These are phyloP conservation scores for Penicillium brasilianum DNA, from an alignment of 2,329 filamentous ascomycete genomes.

Conservation along the genomic window DNA sequence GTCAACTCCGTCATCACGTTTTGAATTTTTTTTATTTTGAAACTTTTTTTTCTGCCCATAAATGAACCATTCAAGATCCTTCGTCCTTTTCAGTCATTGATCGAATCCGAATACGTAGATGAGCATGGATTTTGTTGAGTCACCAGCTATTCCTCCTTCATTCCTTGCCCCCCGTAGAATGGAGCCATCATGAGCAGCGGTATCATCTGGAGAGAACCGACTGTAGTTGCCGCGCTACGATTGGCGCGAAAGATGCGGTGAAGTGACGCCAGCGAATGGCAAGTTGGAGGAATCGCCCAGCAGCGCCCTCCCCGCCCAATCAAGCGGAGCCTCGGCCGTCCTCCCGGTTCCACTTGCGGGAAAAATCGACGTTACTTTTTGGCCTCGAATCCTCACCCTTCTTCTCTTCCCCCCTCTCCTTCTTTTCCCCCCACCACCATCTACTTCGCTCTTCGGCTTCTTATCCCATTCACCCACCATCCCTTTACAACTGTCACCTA, in stretches of 20 bases:
- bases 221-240: slow-evolving; percentile 14
- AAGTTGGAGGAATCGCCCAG: slow-evolving; percentile 13
- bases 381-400: background rate
- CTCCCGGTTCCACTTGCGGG: slow-evolving; percentile 27
- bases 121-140: background rate
- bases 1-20: slow-evolving; percentile 8
- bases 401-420: slow-evolving; percentile 14
- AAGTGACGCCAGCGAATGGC: slow-evolving; percentile 36
- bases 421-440: slow-evolving; percentile 24
- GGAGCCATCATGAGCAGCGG: background rate
- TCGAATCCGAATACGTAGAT: background rate
- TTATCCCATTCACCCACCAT: background rate
- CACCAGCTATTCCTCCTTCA: background rate
- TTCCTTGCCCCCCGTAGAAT: background rate
- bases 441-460: slow-evolving; percentile 19
- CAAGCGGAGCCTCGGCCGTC: slow-evolving; percentile 9
- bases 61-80: background rate
- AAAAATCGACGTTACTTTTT: slow-evolving; percentile 31
- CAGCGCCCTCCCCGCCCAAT: slow-evolving; percentile 28
- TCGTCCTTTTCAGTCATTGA: background rate
- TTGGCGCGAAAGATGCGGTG: slow-evolving; percentile 41
- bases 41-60: background rate
- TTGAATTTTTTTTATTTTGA: background rate
- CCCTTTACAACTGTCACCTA: slow-evolving; percentile 30
- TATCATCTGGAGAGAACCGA: background rate